Evolutionary conservation across 805 yeast genomes (phyloP).

Genomic region (Debaryomyces hansenii): DNA sequence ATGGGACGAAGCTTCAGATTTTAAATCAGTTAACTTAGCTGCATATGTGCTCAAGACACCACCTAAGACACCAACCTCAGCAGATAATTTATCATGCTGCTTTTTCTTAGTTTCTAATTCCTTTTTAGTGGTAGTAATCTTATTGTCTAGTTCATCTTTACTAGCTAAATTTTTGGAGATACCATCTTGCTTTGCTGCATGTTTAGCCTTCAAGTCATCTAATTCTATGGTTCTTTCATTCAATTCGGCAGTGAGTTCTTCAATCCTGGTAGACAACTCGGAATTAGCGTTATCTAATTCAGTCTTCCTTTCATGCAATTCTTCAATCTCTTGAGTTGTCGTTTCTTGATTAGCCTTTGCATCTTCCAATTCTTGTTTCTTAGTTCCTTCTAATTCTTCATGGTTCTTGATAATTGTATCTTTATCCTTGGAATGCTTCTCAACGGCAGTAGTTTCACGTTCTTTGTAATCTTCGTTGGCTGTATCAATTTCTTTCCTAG

Average conservation of each 20-base stretch:
- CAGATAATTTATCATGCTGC: constrained; percentile 34
- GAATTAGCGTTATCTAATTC: constrained; percentile 40
- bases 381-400: constrained; percentile 45
- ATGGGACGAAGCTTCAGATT: constrained; percentile 38
- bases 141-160: constrained; percentile 43
- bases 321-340: constrained; percentile 47
- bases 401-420: constrained; percentile 43
- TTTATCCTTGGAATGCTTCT: constrained; percentile 45
- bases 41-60: constrained; percentile 45
- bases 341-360: constrained; percentile 40
- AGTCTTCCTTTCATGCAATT: constrained; percentile 41
- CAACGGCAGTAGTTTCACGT: constrained; percentile 49
- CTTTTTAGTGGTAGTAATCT: constrained; percentile 36
- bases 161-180: constrained; percentile 27
- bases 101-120: constrained; percentile 36
- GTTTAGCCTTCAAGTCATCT: constrained; percentile 32
- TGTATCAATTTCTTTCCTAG: constrained; percentile 44
- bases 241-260: constrained; percentile 43
- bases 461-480: constrained; percentile 44
- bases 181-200: constrained; percentile 27
- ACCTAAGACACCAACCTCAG: constrained; percentile 46
- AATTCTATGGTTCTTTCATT: constrained; percentile 36
- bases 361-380: constrained; percentile 43
- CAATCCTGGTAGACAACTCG: constrained; percentile 37
- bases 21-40: constrained; percentile 40